Evolutionary conservation across 352 stramenopile genomes (phyloP).

Genomic region (Phytophthora aleatoria): DNA sequence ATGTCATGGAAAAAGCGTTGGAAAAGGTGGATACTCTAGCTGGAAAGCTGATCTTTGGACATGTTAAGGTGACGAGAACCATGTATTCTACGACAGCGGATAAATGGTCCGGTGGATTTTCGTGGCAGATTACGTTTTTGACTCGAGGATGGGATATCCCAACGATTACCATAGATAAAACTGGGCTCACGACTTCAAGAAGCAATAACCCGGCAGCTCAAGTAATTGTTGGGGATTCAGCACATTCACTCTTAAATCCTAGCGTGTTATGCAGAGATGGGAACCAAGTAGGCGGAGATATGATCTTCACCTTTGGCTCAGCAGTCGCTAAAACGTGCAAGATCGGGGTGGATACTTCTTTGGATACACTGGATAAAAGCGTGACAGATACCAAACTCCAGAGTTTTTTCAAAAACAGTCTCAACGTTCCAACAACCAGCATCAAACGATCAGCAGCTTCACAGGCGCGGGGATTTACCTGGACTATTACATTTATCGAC

Average conservation of each 20-base stretch:
- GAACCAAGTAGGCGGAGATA: slow-evolving; percentile 91
- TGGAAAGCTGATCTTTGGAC: slow-evolving; percentile 79
- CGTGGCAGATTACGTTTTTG: slow-evolving; percentile 94
- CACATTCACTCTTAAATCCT: slow-evolving; percentile 19
- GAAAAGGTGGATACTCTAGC: slow-evolving; percentile 39
- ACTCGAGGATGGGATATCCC: slow-evolving; percentile 87
- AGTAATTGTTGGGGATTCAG: slow-evolving; percentile 52
- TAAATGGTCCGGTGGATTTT: slow-evolving; percentile 94
- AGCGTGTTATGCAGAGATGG: slow-evolving; percentile 74
- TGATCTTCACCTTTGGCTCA: slow-evolving; percentile 60
- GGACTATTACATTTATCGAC: slow-evolving; percentile 78
- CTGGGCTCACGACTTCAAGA: slow-evolving; percentile 27
- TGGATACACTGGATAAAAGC: slow-evolving; percentile 25
- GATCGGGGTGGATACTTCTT: slow-evolving; percentile 48
- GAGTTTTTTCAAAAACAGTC: slow-evolving; percentile 45
- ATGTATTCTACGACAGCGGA: slow-evolving; percentile 76
- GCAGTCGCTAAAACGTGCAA: slow-evolving; percentile 55
- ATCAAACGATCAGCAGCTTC: slow-evolving; percentile 67
- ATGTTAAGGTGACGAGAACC: slow-evolving; percentile 75
- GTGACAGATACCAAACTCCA: slow-evolving; percentile 47
- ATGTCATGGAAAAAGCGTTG: slow-evolving; percentile 56
- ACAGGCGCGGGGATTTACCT: slow-evolving; percentile 76
- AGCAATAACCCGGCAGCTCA: slow-evolving; percentile 23
- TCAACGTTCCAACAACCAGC: slow-evolving; percentile 47
- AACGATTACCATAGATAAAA: slow-evolving; percentile 50